Base-by-base conservation (phyloP, 179 eudicot species). In the Pouteria campechiana region DNA sequence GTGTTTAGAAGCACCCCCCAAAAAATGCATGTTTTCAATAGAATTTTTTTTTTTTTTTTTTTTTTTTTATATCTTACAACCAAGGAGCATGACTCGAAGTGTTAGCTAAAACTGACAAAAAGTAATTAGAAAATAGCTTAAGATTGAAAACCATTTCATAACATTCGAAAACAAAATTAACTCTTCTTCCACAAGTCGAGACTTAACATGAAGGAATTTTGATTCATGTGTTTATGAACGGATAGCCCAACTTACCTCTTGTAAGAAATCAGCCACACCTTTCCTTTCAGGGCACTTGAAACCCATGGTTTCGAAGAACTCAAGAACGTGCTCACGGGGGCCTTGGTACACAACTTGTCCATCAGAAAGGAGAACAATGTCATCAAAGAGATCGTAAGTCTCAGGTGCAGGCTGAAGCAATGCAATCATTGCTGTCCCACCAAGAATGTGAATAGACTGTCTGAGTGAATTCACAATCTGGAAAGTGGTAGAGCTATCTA, bases 281-380 rank as follows among this genome's bases (percentile, higher is more conserved):
- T 58, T 58, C 29, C 63, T 49, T 15, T 37, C 24, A n/a, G 63
- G 63, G 25, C 56, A 58, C 24, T 43, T 58, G 50, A 58, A 58
- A 1, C 63, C 63, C 63, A 49, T 58, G 10, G 1, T 25, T 23
- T 58, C 56, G n/a, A 58, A 58, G 17, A 58, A 58, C 38, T 49
- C 56, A 0, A 58, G 45, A 20, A 50, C 63, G n/a, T 42, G 8
- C 17, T 58, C 56, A 7, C 44, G 37, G 19, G 56, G 63, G 9
- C 63, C 63, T 36, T 58, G 56, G 20, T 58, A 58, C 7, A 58
- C 64, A 12, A 58, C 36, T 14, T 35, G 44, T 0, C 64, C 50
- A 43, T 58, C 64, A 3, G 64, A 58, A 3, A 58, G 57, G 14
- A 58, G 45, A 17, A 58, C 50, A 9, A 58, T 35, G 28, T 58